Evolutionary conservation across 441 rosid genomes (phyloP), one percentile per base, ranked within the genome.

Genomic region (Erodium trifolium): DNA sequence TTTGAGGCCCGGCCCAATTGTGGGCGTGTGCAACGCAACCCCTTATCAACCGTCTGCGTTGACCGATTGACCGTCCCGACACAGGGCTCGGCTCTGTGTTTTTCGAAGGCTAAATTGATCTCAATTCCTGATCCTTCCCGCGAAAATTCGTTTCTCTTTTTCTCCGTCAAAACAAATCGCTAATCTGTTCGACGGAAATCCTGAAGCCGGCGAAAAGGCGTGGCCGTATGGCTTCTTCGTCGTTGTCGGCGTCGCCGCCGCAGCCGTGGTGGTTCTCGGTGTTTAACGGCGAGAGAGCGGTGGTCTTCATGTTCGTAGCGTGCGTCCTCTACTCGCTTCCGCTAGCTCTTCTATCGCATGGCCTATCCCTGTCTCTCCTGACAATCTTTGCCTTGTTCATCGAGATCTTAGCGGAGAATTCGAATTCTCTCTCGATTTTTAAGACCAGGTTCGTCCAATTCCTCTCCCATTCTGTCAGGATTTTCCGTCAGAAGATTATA

Each of bases 211-310:
- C 55, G 55, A 49, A 49, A n/a, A 49, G 55, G 16, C 55, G 55
- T 49, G 55, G 55, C 64, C 34, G 64, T 45, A 66, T 78, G 78
- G 59, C 78, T 70, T 34, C 67, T 59, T 51, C 68, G 57, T 29
- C 68, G 74, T 39, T 41, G 45, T 41, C 45, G 11, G 11, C 77
- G 81, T 34, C 82, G 79, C 73, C 78, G 65, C 47, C 68, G 4
- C 64, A 8, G 64, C 34, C 64, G 34, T 9, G 64, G 64, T 23
- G 34, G 64, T 57, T 19, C 29, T 37, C 82, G 79, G 75, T 78
- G 65, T 45, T 82, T 13, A 89, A 79, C 75, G 99, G 99, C 71
- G 99, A 93, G 83, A 87, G 96, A 78, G 89, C 83, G 11, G 89
- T 93, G 60, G 93, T 91, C 11, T 68, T 80, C 60, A 74, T 87